Base-by-base conservation (phyloP, 2,329 filamentous ascomycete genomes). In the Bretziella fagacearum region DNA sequence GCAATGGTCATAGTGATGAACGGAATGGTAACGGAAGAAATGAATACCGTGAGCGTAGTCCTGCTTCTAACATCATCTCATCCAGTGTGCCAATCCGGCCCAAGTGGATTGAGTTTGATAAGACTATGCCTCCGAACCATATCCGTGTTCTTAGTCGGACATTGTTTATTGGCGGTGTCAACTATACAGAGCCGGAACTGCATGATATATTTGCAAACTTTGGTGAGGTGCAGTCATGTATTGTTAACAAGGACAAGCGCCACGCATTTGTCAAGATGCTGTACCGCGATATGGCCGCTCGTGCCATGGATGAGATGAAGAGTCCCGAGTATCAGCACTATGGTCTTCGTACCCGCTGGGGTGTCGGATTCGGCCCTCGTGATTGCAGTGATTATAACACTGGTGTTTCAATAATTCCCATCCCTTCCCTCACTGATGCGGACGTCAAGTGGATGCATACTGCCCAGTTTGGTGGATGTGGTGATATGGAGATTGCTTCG, bases 251-350 rank as follows among this genome's bases (percentile, higher is more conserved):
- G 57, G 91, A 98, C 58, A 98, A 96, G 66, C 83, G 91, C 15
- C 91, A 98, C 62, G 91, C 91, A 4, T 98, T 98, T 60, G 89
- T 98, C 57, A 98, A 98, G 66, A 98, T 98, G 91, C 74, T 91
- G 54, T 91, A 77, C 53, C 84, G 93, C 30, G 72, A 77, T 52
- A 85, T 94, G 62, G 89, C 91, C 11, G 73, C 93, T 50, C 68
- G 62, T 52, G 91, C 91, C 44, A 93, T 93, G 60, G 75, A 81
- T 30, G 84, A 79, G 44, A 94, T 96, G 78, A 87, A 95, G 60
- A 48, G 44, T 3, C 30, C 46, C 41, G 78, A 77, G 45, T 75
- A 77, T 52, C 77, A 81, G 53, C 73, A 78, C 50, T 71, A 79
- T 4, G 81, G 84, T 44, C 74, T 85, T 46, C 73, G 81, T 78